Percentiles rank a stretch among this genome's conserved stretches.
Conservation (phyloP, 2,329 filamentous ascomycete genomes). For the Colletotrichum magnum region DNA sequence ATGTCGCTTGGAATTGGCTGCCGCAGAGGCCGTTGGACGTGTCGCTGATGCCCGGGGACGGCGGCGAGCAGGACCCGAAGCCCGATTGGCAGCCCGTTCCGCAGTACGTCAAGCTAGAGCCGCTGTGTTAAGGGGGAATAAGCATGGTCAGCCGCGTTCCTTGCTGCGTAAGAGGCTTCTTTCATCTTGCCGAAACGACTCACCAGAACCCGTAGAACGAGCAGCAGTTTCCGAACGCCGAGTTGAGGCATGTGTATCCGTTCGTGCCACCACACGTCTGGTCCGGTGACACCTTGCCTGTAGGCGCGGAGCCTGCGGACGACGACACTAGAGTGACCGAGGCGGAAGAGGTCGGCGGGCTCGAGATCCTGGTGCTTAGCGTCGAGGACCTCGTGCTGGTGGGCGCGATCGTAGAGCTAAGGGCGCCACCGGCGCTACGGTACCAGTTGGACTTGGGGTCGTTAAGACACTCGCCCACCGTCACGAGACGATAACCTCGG, state of each 20-base stretch:
- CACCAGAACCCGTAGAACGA: slow-evolving; percentile 58
- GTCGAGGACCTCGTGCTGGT: slow-evolving; percentile 35
- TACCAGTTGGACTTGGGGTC: slow-evolving; percentile 69
- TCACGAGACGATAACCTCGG: slow-evolving; percentile 63
- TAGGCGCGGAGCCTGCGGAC: slow-evolving; percentile 18
- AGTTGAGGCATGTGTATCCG: slow-evolving; percentile 54
- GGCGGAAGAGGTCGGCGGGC: neutral
- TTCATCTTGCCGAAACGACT: slow-evolving; percentile 34
- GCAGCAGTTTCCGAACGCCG: slow-evolving; percentile 55
- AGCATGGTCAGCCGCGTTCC: slow-evolving; percentile 27
- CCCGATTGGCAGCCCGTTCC: slow-evolving; percentile 55
- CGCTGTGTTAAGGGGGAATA: slow-evolving; percentile 43
- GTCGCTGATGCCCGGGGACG: slow-evolving; percentile 43
- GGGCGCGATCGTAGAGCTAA: slow-evolving; percentile 35
- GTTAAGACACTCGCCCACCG: slow-evolving; percentile 70
- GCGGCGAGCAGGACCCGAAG: slow-evolving; percentile 52
- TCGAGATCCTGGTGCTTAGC: neutral
- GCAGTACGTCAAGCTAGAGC: slow-evolving; percentile 50
- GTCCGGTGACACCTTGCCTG: slow-evolving; percentile 49
- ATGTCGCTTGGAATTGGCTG: slow-evolving; percentile 48
- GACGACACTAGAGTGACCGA: slow-evolving; percentile 9
- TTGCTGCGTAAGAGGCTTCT: slow-evolving; percentile 1
- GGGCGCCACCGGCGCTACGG: slow-evolving; percentile 47
- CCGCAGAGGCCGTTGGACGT: slow-evolving; percentile 57
- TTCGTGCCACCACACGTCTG: slow-evolving; percentile 53